Evolutionary conservation across 148 eudicot genomes (phyloP), one percentile per base, ranked within the genome.

Genomic region (Silene uniflora): DNA sequence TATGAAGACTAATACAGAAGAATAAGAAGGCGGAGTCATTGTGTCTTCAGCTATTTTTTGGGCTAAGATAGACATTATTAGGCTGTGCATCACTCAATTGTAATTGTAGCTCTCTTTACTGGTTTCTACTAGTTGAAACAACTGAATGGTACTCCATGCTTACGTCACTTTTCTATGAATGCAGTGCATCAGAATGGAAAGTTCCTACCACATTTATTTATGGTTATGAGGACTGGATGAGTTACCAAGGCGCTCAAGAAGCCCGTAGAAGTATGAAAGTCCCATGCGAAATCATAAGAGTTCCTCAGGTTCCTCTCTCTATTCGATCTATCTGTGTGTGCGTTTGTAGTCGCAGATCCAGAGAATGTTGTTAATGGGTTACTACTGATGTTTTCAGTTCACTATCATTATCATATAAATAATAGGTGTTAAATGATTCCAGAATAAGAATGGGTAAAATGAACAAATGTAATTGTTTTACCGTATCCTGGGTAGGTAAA

Each of bases 141-240:
- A 64, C 64, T 62, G 64, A 72, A 44, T 19, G 18, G 21, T 46
- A 47, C 55, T 68, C 49, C 4, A 32, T 72, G 69, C 72, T 42
- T 19, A 39, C 42, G 62, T 63, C 60, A 39, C 67, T 62, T 59
- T 75, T 59, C 35, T 62, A 72, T 73, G 63, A 69, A 71, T 83
- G 77, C 88, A 95, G 99, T 80, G 93, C 96, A 56, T 86, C 99
- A 1, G 91, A 95, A 52, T 95, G 99, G 99, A 95, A 95, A 83
- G 99, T 95, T 74, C 99, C 99, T 60, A 92, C 97, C 25, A 88
- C 90, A 10, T 92, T 92, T 68, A 95, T 95, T 78, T 95, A 95
- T 65, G 99, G 99, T 12, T 22, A 79, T 62, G 71, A 92, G 35
- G 99, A 95, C 84, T 95, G 98, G 99, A 92, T 92, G 97, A 88